These are phyloP conservation scores for Apiospora pterosperma DNA, from an alignment of 2,329 filamentous ascomycete genomes.

Conservation along the genomic window DNA sequence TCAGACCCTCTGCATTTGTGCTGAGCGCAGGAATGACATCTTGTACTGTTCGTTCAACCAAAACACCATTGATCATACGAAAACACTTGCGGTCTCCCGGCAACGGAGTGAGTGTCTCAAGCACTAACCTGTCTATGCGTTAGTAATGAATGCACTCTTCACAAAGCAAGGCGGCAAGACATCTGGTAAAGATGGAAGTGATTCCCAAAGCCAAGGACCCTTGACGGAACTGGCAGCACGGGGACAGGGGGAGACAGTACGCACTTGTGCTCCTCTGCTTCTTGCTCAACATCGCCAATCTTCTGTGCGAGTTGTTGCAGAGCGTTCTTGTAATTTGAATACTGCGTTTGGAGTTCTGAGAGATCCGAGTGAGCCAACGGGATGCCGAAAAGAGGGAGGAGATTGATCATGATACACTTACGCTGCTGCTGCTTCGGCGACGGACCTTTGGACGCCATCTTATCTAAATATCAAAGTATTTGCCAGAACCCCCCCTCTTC, in stretches of 20 bases:
- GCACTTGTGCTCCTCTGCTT: slow-evolving; percentile 97
- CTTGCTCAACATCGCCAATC: slow-evolving; percentile 96
- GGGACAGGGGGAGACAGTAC: slow-evolving; percentile 24
- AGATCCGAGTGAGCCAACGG: neutral
- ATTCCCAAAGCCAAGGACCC: neutral
- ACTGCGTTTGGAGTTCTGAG: slow-evolving; percentile 75
- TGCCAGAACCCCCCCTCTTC: neutral
- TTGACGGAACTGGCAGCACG: neutral
- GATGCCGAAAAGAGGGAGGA: neutral
- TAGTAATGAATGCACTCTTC: slow-evolving; percentile 19
- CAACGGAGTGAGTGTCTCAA: slow-evolving; percentile 85
- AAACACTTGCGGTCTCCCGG: slow-evolving; percentile 91
- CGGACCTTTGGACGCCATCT: slow-evolving; percentile 49
- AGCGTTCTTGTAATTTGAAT: slow-evolving; percentile 72
- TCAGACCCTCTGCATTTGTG: slow-evolving; percentile 91
- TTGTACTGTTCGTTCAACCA: slow-evolving; percentile 90
- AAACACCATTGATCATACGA: slow-evolving; percentile 95
- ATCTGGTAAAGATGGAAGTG: neutral
- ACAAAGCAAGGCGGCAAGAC: slow-evolving; percentile 2
- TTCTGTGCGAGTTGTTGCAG: slow-evolving; percentile 93
- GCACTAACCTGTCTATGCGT: slow-evolving; percentile 68
- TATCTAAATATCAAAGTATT: neutral
- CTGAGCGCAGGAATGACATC: slow-evolving; percentile 88
- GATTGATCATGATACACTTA: slow-evolving; percentile 26
- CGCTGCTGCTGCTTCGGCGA: slow-evolving; percentile 74